Conservation (phyloP, 768 basidiomycete species). For the Xerocomus spinulosus region DNA sequence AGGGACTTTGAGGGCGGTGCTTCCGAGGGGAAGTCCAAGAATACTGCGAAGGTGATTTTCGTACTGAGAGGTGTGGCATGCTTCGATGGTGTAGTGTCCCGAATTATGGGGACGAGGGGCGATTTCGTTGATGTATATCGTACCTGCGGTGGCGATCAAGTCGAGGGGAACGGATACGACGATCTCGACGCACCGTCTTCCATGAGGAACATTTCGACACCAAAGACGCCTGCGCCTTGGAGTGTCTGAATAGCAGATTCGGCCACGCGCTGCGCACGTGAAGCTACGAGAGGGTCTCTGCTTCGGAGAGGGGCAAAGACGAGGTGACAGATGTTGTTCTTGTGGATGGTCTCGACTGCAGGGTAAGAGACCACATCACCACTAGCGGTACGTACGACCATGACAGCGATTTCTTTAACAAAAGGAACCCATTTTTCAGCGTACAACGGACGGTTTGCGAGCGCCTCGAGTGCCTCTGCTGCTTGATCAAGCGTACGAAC, state of each 20-base stretch:
- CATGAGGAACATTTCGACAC: constrained; percentile 97
- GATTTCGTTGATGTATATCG: constrained; percentile 89
- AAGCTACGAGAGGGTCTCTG: constrained; percentile 48
- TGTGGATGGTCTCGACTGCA: constrained; percentile 91
- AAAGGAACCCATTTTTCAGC: constrained; percentile 95
- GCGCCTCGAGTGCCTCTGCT: constrained; percentile 45
- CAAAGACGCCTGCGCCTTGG: constrained; percentile 89
- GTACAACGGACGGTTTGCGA: constrained; percentile 73
- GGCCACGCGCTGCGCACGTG: constrained; percentile 65
- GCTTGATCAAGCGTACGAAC: constrained; percentile 52
- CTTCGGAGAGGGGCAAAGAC: constrained; percentile 84
- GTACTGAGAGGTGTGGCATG: constrained; percentile 94
- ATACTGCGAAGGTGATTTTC: constrained; percentile 97
- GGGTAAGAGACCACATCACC: constrained; percentile 85
- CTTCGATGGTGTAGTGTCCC: constrained; percentile 98
- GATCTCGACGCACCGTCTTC: constrained; percentile 56
- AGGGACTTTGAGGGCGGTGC: constrained; percentile 81
- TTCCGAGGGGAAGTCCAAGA: constrained; percentile 83
- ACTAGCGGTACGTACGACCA: constrained; percentile 80
- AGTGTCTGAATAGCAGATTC: constrained; percentile 77
- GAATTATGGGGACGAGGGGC: constrained; percentile 98
- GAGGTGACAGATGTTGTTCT: constrained; percentile 88
- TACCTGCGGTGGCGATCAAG: constrained; percentile 43
- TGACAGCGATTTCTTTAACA: constrained; percentile 86
- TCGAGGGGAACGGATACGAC: not conserved